Evolutionary conservation across 805 yeast genomes (phyloP).

Genomic region (Zygoascus bituminiphila): DNA sequence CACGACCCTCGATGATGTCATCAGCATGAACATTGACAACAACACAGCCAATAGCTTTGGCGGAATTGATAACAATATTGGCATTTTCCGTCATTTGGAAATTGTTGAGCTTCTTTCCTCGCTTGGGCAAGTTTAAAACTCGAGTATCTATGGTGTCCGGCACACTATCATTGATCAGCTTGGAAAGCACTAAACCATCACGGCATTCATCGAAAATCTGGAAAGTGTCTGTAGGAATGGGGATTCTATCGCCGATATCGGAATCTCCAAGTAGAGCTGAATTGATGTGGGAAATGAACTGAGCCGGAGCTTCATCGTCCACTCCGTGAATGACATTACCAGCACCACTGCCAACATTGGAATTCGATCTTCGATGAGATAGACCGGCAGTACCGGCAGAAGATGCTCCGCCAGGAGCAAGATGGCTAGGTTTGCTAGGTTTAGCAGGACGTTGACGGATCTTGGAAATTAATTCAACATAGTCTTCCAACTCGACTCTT

Average conservation of each 20-base stretch:
- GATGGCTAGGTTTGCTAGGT: slow-evolving; percentile 3
- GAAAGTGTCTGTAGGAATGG: slow-evolving; percentile 88
- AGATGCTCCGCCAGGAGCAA: slow-evolving; percentile 8
- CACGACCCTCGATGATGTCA: slow-evolving; percentile 94
- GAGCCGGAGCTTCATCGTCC: slow-evolving; percentile 93
- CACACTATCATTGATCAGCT: slow-evolving; percentile 92
- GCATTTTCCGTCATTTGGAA: slow-evolving; percentile 97
- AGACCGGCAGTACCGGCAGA: slow-evolving; percentile 10
- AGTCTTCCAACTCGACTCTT: slow-evolving; percentile 92
- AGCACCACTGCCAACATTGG: slow-evolving; percentile 68
- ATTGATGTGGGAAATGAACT: slow-evolving; percentile 93
- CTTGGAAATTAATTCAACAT: slow-evolving; percentile 74
- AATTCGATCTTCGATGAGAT: slow-evolving; percentile 9
- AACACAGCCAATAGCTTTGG: slow-evolving; percentile 97
- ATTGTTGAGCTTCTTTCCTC: slow-evolving; percentile 74
- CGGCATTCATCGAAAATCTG: slow-evolving; percentile 95
- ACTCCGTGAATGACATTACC: slow-evolving; percentile 93
- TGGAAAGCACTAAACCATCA: slow-evolving; percentile 88
- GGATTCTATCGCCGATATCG: slow-evolving; percentile 75
- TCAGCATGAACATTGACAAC: slow-evolving; percentile 97
- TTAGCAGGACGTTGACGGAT: slow-evolving; percentile 42
- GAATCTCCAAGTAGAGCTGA: slow-evolving; percentile 83
- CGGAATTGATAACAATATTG: slow-evolving; percentile 94
- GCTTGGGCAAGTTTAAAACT: slow-evolving; percentile 83
- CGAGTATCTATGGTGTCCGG: slow-evolving; percentile 98